phyloP scores from a whole-genome alignment of 495 filamentous ascomycete genomes.

The Xylaria intraflava region DNA sequence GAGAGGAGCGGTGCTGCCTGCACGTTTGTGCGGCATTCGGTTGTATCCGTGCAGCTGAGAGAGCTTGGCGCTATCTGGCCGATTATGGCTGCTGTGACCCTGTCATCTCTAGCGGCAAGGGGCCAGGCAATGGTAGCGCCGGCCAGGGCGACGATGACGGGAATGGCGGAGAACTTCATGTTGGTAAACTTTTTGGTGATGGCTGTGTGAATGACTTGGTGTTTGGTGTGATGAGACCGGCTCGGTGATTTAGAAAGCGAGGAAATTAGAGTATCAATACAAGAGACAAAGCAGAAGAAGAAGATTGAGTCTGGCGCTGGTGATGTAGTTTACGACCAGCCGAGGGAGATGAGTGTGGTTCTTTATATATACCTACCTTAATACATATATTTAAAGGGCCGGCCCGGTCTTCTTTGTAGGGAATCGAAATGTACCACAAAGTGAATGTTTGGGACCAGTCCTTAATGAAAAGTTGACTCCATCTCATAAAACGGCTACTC shows the following conservation, averaged over 20 bases:
- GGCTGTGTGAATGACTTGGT: neutral
- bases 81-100: slow-evolving; percentile 27
- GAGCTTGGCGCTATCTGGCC: slow-evolving; percentile 44
- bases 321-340: neutral
- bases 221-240: slow-evolving; percentile 3
- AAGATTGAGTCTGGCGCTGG: neutral
- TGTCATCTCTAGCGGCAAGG: slow-evolving; percentile 32
- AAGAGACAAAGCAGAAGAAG: neutral
- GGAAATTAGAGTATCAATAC: neutral
- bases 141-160: slow-evolving; percentile 20
- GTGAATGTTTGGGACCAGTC: too few relatives aligned
- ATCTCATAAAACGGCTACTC: too few relatives aligned
- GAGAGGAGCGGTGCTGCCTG: slow-evolving; percentile 54
- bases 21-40: slow-evolving; percentile 61
- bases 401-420: too few relatives aligned
- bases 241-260: neutral
- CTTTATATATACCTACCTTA: neutral
- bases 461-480: too few relatives aligned
- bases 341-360: neutral
- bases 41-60: slow-evolving; percentile 37
- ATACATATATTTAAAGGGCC: too few relatives aligned
- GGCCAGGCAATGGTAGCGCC: slow-evolving; percentile 18
- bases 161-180: slow-evolving; percentile 22
- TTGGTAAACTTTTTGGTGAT: slow-evolving; percentile 2
- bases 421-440: too few relatives aligned